Base-by-base conservation (phyloP, 2,329 filamentous ascomycete genomes). In the Plectosphaerella cucumerina region DNA sequence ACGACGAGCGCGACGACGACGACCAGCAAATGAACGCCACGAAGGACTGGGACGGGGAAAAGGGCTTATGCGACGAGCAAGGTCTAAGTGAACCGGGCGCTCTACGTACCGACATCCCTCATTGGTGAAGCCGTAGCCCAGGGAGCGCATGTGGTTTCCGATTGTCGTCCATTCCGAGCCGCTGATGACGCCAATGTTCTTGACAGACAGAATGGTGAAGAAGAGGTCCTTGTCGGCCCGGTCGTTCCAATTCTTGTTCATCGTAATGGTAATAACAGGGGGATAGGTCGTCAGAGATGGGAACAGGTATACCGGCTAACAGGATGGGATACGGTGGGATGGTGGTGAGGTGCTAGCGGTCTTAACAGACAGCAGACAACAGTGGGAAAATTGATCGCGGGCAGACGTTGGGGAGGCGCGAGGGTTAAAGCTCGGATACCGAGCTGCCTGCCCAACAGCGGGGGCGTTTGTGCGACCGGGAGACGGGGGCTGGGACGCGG, bases 61-160 rank as follows among this genome's bases (percentile, higher is more conserved):
- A 35, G 39, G 15, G 26, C 11, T 35, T 10, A 17, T 6, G 37
- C 15, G 9, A 52, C 44, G 44, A 42, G 21, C 41, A 48, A 46
- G 11, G 31, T 12, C 37, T 18, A 31, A 35, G 20, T 33, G 2
- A 15, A 50, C 21, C 51, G 48, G 11, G 42, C 21, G 45, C 17
- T 51, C 47, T 46, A 77, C 80, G 70, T 69, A 84, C 80, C 81
- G 78, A 58, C 81, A 84, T 58, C 81, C 81, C 62, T 84, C 80
- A 70, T 84, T 84, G 17, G 81, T 84, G 64, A 84, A 84, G 65
- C 79, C 78, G 59, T 84, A 84, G 50, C 81, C 80, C 51, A 82
- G 60, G 34, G 68, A 65, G 53, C 81, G 73, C 81, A 84, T 84
- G 55, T 80, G 73, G 63, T 80, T 80, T 55, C 81, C 81, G 59